A percentile compares a stretch with the other conserved stretches of the same genome.
Evolutionary conservation across 768 basidiomycete genomes (phyloP).

Genomic region (Trametes cinnabarina): DNA sequence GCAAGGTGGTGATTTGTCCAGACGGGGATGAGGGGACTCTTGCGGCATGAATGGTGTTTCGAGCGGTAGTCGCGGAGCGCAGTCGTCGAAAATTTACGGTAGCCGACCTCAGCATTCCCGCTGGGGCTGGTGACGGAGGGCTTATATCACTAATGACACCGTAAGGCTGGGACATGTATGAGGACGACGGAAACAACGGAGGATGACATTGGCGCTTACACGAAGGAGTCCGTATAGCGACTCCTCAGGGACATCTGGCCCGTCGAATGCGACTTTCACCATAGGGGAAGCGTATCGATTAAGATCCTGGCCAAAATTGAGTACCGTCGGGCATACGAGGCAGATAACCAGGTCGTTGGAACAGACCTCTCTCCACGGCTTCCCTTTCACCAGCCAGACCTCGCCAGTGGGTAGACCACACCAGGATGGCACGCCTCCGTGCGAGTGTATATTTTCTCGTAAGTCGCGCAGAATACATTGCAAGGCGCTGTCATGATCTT

Average conservation of each 20-base stretch:
- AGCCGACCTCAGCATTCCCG: conserved; percentile 50
- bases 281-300: conserved; percentile 72
- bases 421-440: conserved; percentile 67
- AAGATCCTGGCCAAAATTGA: conserved; percentile 63
- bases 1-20: conserved; percentile 39
- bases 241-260: conserved; percentile 84
- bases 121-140: conserved; percentile 56
- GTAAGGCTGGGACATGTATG: conserved; percentile 54
- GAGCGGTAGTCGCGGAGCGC: conserved; percentile 74
- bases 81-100: conserved; percentile 60
- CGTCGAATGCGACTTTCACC: conserved; percentile 81
- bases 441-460: conserved; percentile 40
- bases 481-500: conserved; percentile 36
- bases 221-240: conserved; percentile 73
- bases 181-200: background rate
- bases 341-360: background rate
- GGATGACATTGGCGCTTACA: conserved; percentile 41
- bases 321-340: background rate
- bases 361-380: conserved; percentile 76
- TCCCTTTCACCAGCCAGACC: conserved; percentile 73
- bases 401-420: conserved; percentile 47
- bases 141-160: conserved; percentile 73
- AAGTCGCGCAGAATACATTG: conserved; percentile 50
- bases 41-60: conserved; percentile 75
- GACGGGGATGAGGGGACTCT: conserved; percentile 30